Percentiles rank a stretch among this genome's conserved stretches.
These are phyloP conservation scores for Saururus chinensis DNA, from an alignment of 164 flowering plant genomes.

Conservation along the genomic window DNA sequence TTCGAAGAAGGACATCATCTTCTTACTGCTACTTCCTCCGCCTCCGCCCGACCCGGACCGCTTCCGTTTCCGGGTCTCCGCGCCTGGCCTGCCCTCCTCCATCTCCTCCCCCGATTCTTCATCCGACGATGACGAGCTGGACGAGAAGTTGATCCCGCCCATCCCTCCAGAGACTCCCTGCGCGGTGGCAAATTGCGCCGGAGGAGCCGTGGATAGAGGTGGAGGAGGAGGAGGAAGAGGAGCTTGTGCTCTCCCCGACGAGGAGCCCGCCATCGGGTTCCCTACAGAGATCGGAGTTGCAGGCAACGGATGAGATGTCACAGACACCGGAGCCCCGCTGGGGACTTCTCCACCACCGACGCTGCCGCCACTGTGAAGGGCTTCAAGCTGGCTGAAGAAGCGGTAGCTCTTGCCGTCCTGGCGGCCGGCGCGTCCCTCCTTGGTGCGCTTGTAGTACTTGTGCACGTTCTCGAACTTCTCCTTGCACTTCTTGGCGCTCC, in stretches of 20 bases:
- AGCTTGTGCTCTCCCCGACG: neutral
- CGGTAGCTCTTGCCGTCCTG: slow-evolving; percentile 64
- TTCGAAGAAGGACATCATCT: slow-evolving; percentile 52
- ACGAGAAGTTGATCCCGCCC: slow-evolving; percentile 38
- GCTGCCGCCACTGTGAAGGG: slow-evolving; percentile 28
- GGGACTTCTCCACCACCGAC: slow-evolving; percentile 3
- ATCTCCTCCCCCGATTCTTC: slow-evolving; percentile 5
- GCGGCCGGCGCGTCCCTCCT: slow-evolving; percentile 57
- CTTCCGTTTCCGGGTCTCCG: slow-evolving; percentile 26
- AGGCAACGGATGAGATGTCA: neutral
- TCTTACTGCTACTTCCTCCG: slow-evolving; percentile 9
- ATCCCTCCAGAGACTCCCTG: slow-evolving; percentile 7
- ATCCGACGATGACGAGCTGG: slow-evolving; percentile 33
- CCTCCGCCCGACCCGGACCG: slow-evolving; percentile 14
- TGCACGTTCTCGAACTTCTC: slow-evolving; percentile 73
- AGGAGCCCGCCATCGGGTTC: slow-evolving; percentile 6
- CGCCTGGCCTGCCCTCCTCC: slow-evolving; percentile 10
- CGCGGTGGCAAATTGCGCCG: neutral
- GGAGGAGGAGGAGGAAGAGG: neutral
- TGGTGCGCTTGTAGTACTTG: slow-evolving; percentile 63
- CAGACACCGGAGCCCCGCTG: neutral
- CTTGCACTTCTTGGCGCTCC: slow-evolving; percentile 63
- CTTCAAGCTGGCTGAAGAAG: slow-evolving; percentile 54
- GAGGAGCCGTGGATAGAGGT: neutral
- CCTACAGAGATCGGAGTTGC: slow-evolving; percentile 4